Conservation (phyloP, 2,329 filamentous ascomycete species). For the Colletotrichum sp. region DNA sequence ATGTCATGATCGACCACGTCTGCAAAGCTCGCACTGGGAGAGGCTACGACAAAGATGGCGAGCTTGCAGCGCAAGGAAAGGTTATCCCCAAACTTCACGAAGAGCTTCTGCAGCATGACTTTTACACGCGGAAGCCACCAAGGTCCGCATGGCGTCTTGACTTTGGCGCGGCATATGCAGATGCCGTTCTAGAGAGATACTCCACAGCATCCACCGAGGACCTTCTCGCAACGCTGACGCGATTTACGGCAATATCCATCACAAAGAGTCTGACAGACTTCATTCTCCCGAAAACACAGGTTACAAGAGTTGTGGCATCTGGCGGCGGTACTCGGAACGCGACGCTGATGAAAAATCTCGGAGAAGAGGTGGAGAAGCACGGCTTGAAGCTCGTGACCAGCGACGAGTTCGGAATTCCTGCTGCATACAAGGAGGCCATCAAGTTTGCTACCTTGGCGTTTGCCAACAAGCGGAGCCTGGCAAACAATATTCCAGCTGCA, state of each 20-base stretch:
- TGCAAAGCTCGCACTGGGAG: constrained; percentile 26
- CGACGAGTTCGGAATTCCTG: constrained; percentile 32
- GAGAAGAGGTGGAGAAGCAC: constrained; percentile 14
- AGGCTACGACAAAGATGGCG: constrained; percentile 30
- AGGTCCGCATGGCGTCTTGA: constrained; percentile 32
- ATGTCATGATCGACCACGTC: constrained; percentile 35
- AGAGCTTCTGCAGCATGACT: constrained; percentile 25
- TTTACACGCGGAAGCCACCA: constrained; percentile 29
- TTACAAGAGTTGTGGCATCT: constrained; percentile 26
- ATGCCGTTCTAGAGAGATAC: constrained; percentile 23
- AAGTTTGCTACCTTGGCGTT: constrained; percentile 35
- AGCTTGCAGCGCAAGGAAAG: constrained; percentile 26
- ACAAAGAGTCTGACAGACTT: constrained; percentile 26
- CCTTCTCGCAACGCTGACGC: constrained; percentile 27
- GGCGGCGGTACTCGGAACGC: constrained; percentile 30
- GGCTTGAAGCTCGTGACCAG: constrained; percentile 25
- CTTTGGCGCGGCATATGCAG: constrained; percentile 30
- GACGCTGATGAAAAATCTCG: constrained; percentile 26
- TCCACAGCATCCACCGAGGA: constrained; percentile 24
- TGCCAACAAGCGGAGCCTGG: constrained; percentile 26
- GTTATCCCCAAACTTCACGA: constrained; percentile 24
- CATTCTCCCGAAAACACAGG: constrained; percentile 24
- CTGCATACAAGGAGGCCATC: constrained; percentile 34
- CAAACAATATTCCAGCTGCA: constrained; percentile 33
- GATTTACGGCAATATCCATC: constrained; percentile 18